Conservation (phyloP, 306 rosid species). For the Medicago ruthenica region DNA sequence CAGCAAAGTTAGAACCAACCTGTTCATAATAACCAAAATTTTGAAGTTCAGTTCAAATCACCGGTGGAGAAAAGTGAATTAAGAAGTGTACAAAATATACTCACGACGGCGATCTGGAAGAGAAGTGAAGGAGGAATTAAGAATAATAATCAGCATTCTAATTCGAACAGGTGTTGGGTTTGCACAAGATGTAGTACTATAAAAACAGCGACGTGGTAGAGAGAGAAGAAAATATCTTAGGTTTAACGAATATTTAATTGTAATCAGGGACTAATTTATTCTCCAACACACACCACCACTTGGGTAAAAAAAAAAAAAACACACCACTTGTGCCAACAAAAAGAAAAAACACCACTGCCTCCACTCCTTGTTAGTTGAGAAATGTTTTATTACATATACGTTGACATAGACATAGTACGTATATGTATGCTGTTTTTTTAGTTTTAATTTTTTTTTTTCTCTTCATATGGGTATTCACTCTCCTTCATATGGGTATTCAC, state of each 20-base stretch:
- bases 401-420: too few species aligned
- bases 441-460: too few species aligned
- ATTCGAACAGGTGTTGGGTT: neutral
- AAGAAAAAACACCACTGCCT: too few species aligned
- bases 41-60: neutral
- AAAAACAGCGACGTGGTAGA: slow-evolving; percentile 35
- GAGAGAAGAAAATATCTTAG: slow-evolving; percentile 59
- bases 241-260: neutral
- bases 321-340: too few species aligned
- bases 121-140: slow-evolving; percentile 27
- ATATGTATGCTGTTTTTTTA: too few species aligned
- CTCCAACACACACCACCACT: too few species aligned
- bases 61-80: neutral
- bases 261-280: too few species aligned
- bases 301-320: too few species aligned
- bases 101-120: slow-evolving; percentile 30
- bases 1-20: neutral
- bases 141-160: neutral
- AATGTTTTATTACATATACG: too few species aligned
- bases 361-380: too few species aligned
- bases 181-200: neutral
- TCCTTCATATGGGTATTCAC: too few species aligned
- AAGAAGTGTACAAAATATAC: neutral
- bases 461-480: too few species aligned
- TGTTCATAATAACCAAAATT: slow-evolving; percentile 29